Evolutionary conservation across 164 flowering plant genomes (phyloP), one percentile per base, ranked within the genome.

Genomic region (Magnolia officinalis): DNA sequence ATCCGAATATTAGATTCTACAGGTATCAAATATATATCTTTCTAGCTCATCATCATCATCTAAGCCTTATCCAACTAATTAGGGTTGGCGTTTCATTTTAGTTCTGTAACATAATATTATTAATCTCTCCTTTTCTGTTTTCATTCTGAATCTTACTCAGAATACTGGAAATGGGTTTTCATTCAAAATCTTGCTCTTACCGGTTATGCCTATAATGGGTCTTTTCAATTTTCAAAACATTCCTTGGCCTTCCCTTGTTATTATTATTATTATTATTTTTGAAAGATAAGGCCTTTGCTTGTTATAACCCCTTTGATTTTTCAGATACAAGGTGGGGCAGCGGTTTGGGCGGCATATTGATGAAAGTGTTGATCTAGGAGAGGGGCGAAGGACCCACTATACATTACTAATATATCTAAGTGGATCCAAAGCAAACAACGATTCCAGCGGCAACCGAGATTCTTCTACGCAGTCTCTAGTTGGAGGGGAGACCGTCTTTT

Each of bases 401-500:
- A 96, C 99, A 37, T 78, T 96, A 80, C 80, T 96, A 73, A 83
- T 96, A 76, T 96, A 96, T 80, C 83, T 96, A 37, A 91, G 88
- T 83, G 99, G 99, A 52, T 19, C 80, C 45, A 90, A 86, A 80
- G 50, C 81, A 8, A 89, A 82, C 68, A 79, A 76, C 58, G 87
- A 81, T 72, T 1, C 70, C 1, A 78, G 73, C 63, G 78, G 66
- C 75, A 59, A 61, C 24, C 75, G 72, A 20, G 87, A 85, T 73
- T 78, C 89, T 72, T 77, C 84, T 7, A 72, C 72, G 3, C 90
- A 91, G 68, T 80, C 87, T 65, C 83, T 94, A 66, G 88, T 87
- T 77, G 98, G 99, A 72, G 99, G 98, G 61, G 99, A 96, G 82
- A 96, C 98, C 63, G 98, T 96, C 68, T 96, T 96, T 81, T 94